Evolutionary conservation across 805 yeast species (phyloP).

Genomic region (Pichia manshurica): DNA sequence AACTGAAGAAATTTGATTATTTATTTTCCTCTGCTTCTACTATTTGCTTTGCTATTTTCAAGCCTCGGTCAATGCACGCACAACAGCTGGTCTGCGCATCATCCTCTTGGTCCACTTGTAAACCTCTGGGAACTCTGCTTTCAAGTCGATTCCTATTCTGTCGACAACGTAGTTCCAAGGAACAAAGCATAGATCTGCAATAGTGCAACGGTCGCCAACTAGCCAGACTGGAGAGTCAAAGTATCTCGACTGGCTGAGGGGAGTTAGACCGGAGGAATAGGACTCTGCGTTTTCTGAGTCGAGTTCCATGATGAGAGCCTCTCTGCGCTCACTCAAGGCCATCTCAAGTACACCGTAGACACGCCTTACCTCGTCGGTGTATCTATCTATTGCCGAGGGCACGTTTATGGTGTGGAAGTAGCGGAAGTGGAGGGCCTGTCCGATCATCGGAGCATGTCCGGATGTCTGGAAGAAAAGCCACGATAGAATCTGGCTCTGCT

Average conservation of each 20-base stretch:
- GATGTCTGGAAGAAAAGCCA: constrained; percentile 95
- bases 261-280: constrained; percentile 83
- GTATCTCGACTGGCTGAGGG: constrained; percentile 75
- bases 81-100: constrained; percentile 93
- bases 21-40: too few relatives aligned
- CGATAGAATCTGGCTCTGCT: constrained; percentile 76
- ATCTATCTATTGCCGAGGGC: constrained; percentile 84
- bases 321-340: constrained; percentile 91
- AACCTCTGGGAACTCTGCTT: constrained; percentile 88
- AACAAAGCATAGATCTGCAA: constrained; percentile 88
- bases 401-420: constrained; percentile 84
- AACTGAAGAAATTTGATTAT: neutral
- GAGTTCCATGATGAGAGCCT: constrained; percentile 81
- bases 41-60: too few relatives aligned
- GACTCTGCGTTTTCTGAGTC: constrained; percentile 85
- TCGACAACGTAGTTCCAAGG: constrained; percentile 98
- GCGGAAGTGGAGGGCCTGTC: constrained; percentile 91
- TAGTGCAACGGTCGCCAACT: constrained; percentile 76
- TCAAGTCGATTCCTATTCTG: constrained; percentile 82
- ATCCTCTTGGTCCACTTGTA: constrained; percentile 92
- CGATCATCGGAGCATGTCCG: constrained; percentile 98
- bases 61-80: constrained; percentile 53
- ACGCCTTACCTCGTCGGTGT: constrained; percentile 86
- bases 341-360: constrained; percentile 92
- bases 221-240: constrained; percentile 94